Evolutionary conservation across 495 filamentous ascomycete genomes (phyloP).

Genomic region (Aspergillus homomorphus): DNA sequence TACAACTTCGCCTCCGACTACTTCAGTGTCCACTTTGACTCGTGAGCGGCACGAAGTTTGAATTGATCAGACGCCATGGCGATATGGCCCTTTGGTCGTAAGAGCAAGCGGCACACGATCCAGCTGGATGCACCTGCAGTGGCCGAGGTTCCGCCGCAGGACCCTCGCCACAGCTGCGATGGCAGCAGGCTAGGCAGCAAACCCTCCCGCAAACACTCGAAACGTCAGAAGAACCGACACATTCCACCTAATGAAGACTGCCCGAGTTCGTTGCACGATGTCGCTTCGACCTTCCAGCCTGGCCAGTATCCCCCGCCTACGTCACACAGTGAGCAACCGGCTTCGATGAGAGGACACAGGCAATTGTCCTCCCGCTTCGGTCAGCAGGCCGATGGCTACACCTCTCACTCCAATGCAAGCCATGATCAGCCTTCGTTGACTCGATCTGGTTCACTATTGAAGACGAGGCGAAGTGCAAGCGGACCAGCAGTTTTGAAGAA

Average conservation of each 20-base stretch:
- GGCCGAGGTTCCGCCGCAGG: constrained; percentile 27
- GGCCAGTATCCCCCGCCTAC: constrained; percentile 22
- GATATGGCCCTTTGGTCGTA: constrained; percentile 77
- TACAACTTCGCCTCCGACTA: constrained; percentile 19
- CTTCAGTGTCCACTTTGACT: constrained; percentile 34
- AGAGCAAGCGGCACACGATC: constrained; percentile 50
- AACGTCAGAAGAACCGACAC: constrained; percentile 37
- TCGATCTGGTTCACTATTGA: constrained; percentile 62
- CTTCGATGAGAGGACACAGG: constrained; percentile 20
- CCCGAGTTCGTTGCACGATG: constrained; percentile 25
- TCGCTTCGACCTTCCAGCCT: constrained; percentile 28
- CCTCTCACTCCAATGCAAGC: constrained; percentile 43
- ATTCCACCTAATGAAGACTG: constrained; percentile 30
- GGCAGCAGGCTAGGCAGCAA: constrained; percentile 29
- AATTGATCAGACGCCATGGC: constrained; percentile 52
- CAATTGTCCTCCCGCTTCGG: constrained; percentile 25
- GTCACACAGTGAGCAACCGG: constrained; percentile 20
- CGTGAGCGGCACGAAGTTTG: constrained; percentile 35
- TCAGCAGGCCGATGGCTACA: constrained; percentile 39
- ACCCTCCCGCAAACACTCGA: constrained; percentile 42
- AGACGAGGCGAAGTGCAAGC: constrained; percentile 56
- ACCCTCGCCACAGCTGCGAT: constrained; percentile 25
- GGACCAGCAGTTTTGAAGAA: constrained; percentile 54
- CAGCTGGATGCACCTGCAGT: constrained; percentile 40
- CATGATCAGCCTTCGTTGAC: constrained; percentile 37